Conservation (phyloP, 305 asterid species). For the Salvia sclarea region DNA sequence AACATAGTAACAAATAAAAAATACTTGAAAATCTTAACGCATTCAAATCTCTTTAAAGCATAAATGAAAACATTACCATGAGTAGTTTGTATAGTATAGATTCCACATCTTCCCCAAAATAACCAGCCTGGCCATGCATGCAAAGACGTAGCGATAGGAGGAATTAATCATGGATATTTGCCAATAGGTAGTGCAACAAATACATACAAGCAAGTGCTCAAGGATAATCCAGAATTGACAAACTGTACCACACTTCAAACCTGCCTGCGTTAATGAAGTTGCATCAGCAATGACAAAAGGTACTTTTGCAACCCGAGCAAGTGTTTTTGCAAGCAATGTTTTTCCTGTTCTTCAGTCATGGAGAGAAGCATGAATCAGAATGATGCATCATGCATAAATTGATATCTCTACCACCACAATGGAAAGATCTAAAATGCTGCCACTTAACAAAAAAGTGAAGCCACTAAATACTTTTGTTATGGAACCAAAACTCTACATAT, state of each 20-base stretch:
- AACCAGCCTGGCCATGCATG: constrained; percentile 66
- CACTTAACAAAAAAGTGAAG: constrained; percentile 20
- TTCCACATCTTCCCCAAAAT: constrained; percentile 92
- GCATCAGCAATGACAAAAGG: constrained; percentile 91
- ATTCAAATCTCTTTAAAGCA: constrained; percentile 17
- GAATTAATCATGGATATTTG: constrained; percentile 7
- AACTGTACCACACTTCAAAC: constrained; percentile 65
- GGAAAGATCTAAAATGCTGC: constrained; percentile 23
- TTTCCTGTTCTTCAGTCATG: constrained; percentile 72
- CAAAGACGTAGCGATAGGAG: neutral
- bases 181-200: constrained; percentile 20
- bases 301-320: constrained; percentile 83
- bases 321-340: constrained; percentile 87
- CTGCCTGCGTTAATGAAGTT: constrained; percentile 86
- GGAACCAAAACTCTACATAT: constrained; percentile 26
- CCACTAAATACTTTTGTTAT: constrained; percentile 21
- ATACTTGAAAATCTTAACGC: neutral
- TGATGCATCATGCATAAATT: constrained; percentile 13
- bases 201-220: constrained; percentile 20
- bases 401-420: constrained; percentile 1
- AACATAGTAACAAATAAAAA: neutral
- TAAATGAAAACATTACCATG: constrained; percentile 48
- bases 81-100: constrained; percentile 74
- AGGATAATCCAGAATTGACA: constrained; percentile 8
- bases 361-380: constrained; percentile 42